Evolutionary conservation across 768 basidiomycete genomes (phyloP).

Genomic region (Tulasnella sp.): DNA sequence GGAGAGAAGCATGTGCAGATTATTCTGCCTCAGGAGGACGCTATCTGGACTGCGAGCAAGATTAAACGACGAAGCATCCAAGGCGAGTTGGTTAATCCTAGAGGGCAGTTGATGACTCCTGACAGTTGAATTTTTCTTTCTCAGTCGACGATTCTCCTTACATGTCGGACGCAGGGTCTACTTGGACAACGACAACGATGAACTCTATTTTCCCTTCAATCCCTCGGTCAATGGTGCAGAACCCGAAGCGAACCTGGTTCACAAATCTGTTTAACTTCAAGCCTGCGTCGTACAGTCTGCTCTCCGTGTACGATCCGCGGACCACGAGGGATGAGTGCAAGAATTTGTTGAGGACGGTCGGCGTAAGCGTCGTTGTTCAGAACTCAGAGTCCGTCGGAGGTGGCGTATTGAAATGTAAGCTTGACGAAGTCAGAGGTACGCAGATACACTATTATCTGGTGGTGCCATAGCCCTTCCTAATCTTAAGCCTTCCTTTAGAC

Average conservation of each 20-base stretch:
- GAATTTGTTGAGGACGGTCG: slow-evolving; percentile 57
- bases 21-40: slow-evolving; percentile 35
- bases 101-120: not conserved
- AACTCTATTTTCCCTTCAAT: slow-evolving; percentile 4
- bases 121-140: not conserved
- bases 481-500: slow-evolving; percentile 27
- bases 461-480: no score
- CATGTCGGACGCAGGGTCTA: not conserved
- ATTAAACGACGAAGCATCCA: not conserved
- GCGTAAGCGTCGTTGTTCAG: slow-evolving; percentile 56
- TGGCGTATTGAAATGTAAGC: slow-evolving; percentile 61
- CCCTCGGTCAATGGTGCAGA: slow-evolving; percentile 29
- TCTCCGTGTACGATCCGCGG: slow-evolving; percentile 43
- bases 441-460: not conserved
- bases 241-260: slow-evolving; percentile 66
- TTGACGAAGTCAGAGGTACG: slow-evolving; percentile 48
- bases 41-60: not conserved
- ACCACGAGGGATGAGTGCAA: slow-evolving; percentile 52
- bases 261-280: slow-evolving; percentile 82
- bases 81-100: not conserved
- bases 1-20: slow-evolving; percentile 39
- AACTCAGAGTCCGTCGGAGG: slow-evolving; percentile 34
- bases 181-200: not conserved
- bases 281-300: slow-evolving; percentile 46
- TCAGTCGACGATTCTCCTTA: slow-evolving; percentile 7